Evolutionary conservation across 345 rosid species (phyloP).

Genomic region (Excoecaria cochinchinensis): DNA sequence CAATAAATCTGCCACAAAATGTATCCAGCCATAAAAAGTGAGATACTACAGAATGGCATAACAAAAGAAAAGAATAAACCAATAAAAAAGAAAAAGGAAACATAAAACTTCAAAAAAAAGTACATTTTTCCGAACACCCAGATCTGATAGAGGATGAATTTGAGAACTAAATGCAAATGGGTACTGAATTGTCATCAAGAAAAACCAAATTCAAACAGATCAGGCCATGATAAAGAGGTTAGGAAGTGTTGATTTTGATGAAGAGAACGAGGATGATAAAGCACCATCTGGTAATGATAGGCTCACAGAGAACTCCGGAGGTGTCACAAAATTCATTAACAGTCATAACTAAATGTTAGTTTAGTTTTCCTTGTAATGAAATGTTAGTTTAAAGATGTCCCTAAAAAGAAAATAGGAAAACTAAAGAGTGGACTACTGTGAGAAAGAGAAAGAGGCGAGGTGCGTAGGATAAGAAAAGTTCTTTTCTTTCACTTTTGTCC

Average conservation of each 20-base stretch:
- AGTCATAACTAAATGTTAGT: constrained; percentile 28
- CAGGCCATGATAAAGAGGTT: constrained; percentile 31
- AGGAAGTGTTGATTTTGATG: constrained; percentile 12
- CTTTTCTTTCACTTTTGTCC: constrained; percentile 28
- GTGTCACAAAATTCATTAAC: constrained; percentile 39
- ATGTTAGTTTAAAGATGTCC: constrained; percentile 19
- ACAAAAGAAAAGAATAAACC: constrained; percentile 37
- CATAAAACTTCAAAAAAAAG: constrained; percentile 25
- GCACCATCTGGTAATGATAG: constrained; percentile 40
- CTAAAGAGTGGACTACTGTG: constrained; percentile 24
- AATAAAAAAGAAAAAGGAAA: constrained; percentile 15
- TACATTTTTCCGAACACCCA: constrained; percentile 53
- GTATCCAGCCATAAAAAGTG: constrained; percentile 35
- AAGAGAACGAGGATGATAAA: constrained; percentile 10
- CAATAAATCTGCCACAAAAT: constrained; percentile 58
- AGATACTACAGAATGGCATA: constrained; percentile 47
- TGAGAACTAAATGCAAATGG: constrained; percentile 30
- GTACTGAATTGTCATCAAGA: constrained; percentile 26
- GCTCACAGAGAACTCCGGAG: constrained; percentile 32
- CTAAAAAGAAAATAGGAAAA: constrained; percentile 15
- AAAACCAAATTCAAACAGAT: constrained; percentile 43
- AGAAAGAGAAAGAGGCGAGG: constrained; percentile 27
- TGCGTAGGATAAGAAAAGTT: constrained; percentile 32
- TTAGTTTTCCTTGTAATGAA: constrained; percentile 6
- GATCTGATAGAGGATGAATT: constrained; percentile 41